Base-by-base conservation (phyloP, 179 eudicot species). In the Silene noctiflora region DNA sequence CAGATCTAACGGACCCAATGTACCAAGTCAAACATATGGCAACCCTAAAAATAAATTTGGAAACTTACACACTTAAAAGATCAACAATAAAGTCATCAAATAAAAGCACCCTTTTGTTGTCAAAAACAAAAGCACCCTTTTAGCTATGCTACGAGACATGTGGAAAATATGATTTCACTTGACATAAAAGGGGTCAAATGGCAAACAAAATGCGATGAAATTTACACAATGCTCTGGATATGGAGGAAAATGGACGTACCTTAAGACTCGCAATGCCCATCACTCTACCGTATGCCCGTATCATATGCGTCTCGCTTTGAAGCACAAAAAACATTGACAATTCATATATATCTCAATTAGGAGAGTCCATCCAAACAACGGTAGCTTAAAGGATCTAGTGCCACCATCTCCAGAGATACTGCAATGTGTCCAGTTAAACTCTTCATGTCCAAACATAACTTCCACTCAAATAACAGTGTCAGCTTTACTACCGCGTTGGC, bases 401-500 rank as follows among this genome's bases (percentile, higher is more conserved):
- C 48, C 71, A 67, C 27, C 71, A 67, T n/a, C 24, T 67, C 27
- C 9, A 64, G 42, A 14, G 39, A 64, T 20, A 64, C 29, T 11
- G 42, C 8, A 1, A 7, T 33, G 46, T 33, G 29, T 27, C 29
- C 29, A 27, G 1, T 27, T 27, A 27, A 67, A 27, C 70, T 44
- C 27, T n/a, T 46, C 39, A 72, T 60, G 59, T 25, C 11, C 51
- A 77, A 17, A 22, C 71, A 31, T 60, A 21, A 60, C 5, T 69
- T 77, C 61, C 78, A 35, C 74, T 82, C 74, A 82, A 42, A 82
- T 66, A 58, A 69, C 64, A 35, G 83, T 70, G 39, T 88, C 84
- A 83, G 85, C 86, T 74, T 74, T 85, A 75, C 82, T 79, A 75
- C 77, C 71, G 35, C 85, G 82, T 69, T 66, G 73, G 13, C 91